Conservation (phyloP, 805 yeast genomes). For the Ogataea saltuana region DNA sequence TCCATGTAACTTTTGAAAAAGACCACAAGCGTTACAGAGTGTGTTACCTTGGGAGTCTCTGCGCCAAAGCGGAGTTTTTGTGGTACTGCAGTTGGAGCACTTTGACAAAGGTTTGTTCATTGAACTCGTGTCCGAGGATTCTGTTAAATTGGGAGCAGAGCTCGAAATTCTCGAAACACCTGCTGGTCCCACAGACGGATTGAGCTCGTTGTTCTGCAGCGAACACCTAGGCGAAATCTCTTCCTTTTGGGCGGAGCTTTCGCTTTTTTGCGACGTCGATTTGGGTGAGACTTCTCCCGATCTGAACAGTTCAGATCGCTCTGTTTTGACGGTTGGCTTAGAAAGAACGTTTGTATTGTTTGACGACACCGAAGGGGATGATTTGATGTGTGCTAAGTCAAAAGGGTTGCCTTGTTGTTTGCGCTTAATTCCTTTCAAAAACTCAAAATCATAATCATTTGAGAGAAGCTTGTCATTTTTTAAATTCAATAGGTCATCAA, state of each 20-base stretch:
- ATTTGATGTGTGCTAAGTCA: constrained; percentile 21
- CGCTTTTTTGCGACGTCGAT: not conserved
- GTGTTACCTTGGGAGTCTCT: constrained; percentile 60
- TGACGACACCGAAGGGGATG: constrained; percentile 27
- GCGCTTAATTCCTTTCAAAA: constrained; percentile 20
- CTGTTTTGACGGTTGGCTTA: not conserved
- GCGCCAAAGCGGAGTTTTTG: constrained; percentile 64
- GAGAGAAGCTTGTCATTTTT: constrained; percentile 28
- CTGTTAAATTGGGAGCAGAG: constrained; percentile 18
- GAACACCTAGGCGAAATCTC: not conserved
- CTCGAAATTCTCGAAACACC: constrained; percentile 11
- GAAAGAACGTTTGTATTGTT: constrained; percentile 24
- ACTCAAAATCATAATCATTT: constrained; percentile 25
- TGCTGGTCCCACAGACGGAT: not conserved
- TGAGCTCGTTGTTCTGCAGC: not conserved
- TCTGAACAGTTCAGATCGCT: not conserved
- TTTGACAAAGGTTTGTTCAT: constrained; percentile 33
- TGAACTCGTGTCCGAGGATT: not conserved
- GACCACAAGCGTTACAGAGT: constrained; percentile 64
- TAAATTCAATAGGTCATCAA: constrained; percentile 30
- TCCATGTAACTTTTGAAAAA: constrained; percentile 60
- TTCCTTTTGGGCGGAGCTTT: not conserved
- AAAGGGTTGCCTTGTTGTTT: constrained; percentile 14
- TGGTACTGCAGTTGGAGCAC: constrained; percentile 59
- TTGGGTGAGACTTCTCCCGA: not conserved